A percentile compares a stretch with the other conserved stretches of the same genome.
Evolutionary conservation across 2,329 filamentous ascomycete genomes (phyloP).

Genomic region (Keithomyces neogunnii): DNA sequence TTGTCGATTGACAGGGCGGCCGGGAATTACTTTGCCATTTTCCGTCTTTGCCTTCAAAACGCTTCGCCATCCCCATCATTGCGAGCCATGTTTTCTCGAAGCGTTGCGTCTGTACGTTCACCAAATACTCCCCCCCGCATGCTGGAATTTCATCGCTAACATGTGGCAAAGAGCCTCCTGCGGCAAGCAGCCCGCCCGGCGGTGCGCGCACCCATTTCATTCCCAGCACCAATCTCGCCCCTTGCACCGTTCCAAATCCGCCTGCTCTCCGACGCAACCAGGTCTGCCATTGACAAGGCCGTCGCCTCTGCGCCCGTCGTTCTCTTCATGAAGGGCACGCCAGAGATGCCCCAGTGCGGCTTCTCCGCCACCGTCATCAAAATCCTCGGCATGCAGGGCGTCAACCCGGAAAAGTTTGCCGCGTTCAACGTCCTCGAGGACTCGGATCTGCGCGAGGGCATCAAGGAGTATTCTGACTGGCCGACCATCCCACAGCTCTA

Average conservation of each 20-base stretch:
- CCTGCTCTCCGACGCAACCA: slow-evolving; percentile 72
- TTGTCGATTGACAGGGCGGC: too few relatives aligned
- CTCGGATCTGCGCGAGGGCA: slow-evolving; percentile 74
- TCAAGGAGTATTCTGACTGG: slow-evolving; percentile 99
- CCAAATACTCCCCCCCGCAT: background rate
- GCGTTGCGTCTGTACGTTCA: slow-evolving; percentile 15
- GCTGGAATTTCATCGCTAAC: background rate
- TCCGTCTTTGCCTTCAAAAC: background rate
- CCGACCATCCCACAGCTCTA: slow-evolving; percentile 97
- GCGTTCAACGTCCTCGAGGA: slow-evolving; percentile 97
- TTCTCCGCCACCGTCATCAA: slow-evolving; percentile 94
- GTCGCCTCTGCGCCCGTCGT: slow-evolving; percentile 84
- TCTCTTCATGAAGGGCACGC: slow-evolving; percentile 98
- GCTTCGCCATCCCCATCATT: background rate
- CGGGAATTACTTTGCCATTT: background rate
- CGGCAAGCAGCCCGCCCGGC: slow-evolving; percentile 28
- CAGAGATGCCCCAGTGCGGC: slow-evolving; percentile 90
- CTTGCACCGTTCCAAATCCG: slow-evolving; percentile 41
- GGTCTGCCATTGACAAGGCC: slow-evolving; percentile 80
- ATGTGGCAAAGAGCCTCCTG: slow-evolving; percentile 21
- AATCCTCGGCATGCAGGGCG: slow-evolving; percentile 87
- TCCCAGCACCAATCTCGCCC: slow-evolving; percentile 15
- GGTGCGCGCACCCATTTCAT: slow-evolving; percentile 11
- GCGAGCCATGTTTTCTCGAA: slow-evolving; percentile 16
- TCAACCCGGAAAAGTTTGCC: slow-evolving; percentile 93